A percentile compares a stretch with the other conserved stretches of the same genome.
Conservation (phyloP, 2,329 filamentous ascomycete genomes). For the Xylaria sp. region DNA sequence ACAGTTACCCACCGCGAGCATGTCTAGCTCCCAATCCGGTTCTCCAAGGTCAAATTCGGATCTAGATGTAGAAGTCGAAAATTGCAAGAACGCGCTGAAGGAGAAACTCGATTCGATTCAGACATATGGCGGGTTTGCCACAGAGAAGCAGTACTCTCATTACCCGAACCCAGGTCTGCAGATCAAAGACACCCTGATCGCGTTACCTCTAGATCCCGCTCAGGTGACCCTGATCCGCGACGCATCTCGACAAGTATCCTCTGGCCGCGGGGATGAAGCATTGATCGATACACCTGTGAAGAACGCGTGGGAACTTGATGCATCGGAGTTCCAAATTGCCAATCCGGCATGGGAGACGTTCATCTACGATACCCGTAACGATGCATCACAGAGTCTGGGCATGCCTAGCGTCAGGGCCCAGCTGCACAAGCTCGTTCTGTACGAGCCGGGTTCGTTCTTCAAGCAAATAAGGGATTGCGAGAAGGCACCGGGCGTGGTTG, state of each 20-base stretch:
- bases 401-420: constrained; percentile 47
- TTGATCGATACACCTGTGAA: constrained; percentile 53
- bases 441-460: constrained; percentile 60
- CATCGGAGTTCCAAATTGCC: constrained; percentile 49
- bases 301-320: constrained; percentile 55
- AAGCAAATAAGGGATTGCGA: constrained; percentile 58
- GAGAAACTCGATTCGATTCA: constrained; percentile 29
- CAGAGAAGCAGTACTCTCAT: constrained; percentile 23
- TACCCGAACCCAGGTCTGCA: constrained; percentile 46
- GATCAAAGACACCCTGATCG: constrained; percentile 41
- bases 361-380: constrained; percentile 41
- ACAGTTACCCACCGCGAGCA: too few relatives aligned
- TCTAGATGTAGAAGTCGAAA: too few relatives aligned
- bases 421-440: constrained; percentile 58
- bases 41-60: too few relatives aligned
- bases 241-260: constrained; percentile 49
- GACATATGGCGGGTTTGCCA: constrained; percentile 36
- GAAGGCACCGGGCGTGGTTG: constrained; percentile 59
- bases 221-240: constrained; percentile 45
- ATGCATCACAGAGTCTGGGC: constrained; percentile 48
- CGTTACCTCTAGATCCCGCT: constrained; percentile 43
- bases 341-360: constrained; percentile 53
- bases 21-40: too few relatives aligned
- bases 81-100: not conserved
- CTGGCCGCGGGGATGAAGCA: constrained; percentile 52